Base-by-base conservation (phyloP, 2,329 filamentous ascomycete genomes). In the Talaromyces sp. region DNA sequence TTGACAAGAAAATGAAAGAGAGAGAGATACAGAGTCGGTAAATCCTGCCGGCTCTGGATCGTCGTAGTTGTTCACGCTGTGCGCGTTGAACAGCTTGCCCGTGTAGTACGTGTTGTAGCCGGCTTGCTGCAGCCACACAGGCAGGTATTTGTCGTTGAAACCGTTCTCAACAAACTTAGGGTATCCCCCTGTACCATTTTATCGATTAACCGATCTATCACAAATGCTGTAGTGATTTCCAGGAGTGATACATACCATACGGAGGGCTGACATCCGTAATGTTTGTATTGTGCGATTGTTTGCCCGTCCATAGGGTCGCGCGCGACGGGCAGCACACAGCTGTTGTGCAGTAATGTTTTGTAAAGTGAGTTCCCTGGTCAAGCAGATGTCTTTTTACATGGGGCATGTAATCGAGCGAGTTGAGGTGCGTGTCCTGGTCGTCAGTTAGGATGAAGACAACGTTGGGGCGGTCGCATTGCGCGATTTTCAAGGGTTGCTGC, bases 61-160 rank as follows among this genome's bases (percentile, higher is more conserved):
- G 17, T 39, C 69, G 63, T 86, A 88, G 49, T 86, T 88, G 1
- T 74, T 59, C 1, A 80, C 72, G 0, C 72, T 80, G 40, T 87
- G 85, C 0, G 78, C 76, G 57, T 89, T 89, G 69, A 87, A 85
- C 3, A 88, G 74, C 64, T 89, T 89, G 14, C 52, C 86, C 0
- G 81, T 82, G 61, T 88, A 89, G 61, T 87, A 88, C 0, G 86
- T 89, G 55, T 82, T 81, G 63, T 88, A 89, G 0, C 85, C 86
- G 0, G 80, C 80, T 2, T 80, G 65, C 55, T 87, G 83, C 3
- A 90, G 66, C 85, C 86, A 89, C 0, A 88, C 66, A 0, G 86
- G 86, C 0, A 89, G 76, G 51, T 85, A 88, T 16, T 84, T 79
- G 0, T 84, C 77, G 49, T 89, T 87, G 48, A 83, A 75, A 0